These are phyloP conservation scores for Rhynchosporium graminicola DNA, from an alignment of 2,329 filamentous ascomycete species.

Conservation along the genomic window DNA sequence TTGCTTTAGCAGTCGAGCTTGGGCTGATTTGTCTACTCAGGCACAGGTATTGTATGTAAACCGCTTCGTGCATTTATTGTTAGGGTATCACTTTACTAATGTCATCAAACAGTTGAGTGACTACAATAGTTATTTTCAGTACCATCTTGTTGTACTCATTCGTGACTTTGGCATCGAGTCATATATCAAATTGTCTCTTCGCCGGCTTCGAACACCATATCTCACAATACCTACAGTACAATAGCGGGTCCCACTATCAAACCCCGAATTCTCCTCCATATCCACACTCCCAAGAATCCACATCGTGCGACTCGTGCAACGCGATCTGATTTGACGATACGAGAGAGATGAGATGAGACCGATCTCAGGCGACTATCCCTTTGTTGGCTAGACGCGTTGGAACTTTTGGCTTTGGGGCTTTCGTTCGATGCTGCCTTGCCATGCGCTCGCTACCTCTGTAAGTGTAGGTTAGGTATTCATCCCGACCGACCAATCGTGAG, in stretches of 20 bases:
- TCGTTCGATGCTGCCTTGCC: background rate
- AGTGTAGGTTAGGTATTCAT: background rate
- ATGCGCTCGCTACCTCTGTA: background rate
- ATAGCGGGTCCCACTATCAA: background rate
- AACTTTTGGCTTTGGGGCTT: background rate
- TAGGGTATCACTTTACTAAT: no score
- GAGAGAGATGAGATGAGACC: constrained; percentile 10
- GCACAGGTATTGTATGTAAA: no score
- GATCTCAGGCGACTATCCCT: background rate
- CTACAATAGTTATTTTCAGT: no score
- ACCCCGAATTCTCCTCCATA: background rate
- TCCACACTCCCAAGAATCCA: background rate
- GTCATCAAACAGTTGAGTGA: no score
- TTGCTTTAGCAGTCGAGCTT: no score
- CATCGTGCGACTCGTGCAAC: constrained; percentile 17
- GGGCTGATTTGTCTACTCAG: no score
- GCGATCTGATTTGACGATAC: constrained; percentile 20
- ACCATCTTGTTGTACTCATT: no score
- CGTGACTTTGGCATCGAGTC: no score
- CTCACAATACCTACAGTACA: background rate
- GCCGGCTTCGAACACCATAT: no score
- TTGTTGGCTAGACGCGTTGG: background rate
- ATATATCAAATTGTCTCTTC: no score
- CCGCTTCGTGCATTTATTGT: no score
- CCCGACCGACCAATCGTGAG: constrained; percentile 16